Base-by-base conservation (phyloP, 306 rosid species). In the Potentilla sterilis region DNA sequence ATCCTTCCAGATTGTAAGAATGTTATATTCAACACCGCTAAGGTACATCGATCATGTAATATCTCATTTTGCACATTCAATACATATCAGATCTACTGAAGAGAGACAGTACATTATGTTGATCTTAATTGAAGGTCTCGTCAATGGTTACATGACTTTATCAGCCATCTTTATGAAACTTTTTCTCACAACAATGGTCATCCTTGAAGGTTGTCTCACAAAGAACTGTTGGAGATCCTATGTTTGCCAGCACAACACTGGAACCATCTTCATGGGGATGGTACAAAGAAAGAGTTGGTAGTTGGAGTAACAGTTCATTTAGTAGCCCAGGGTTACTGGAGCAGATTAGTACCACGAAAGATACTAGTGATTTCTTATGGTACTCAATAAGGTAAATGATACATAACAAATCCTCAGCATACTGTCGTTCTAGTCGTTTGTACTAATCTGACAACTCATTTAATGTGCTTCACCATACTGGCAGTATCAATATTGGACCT, bases 1-100 rank as follows among this genome's bases (percentile, higher is more conserved):
- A 80, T 80, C 67, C 79, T 80, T 74, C 83, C 83, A 9, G 79
- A 69, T 41, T 80, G 83, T 28, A 63, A 48, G 28, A 70, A 80
- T 59, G 76, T 41, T 46, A 75, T 63, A 59, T 68, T 75, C 41
- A 80, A 80, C 72, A 75, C 83, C 0, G 83, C 75, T 0, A 54
- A 72, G 75, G 75, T 72, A 72, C 14, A 5, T 62, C 28, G 28
- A 28, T 10, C 42, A 28, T 32, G 11, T 32, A 62, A 6, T 38
- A n/a, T 35, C 37, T 43, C 72, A 42, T 64, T 21, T 19, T 13
- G 58, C 24, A 18, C 58, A 52, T 52, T 52, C 59, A 52, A 18
- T 52, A 19, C 9, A 8, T 18, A 18, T 5, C 18, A 54, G 12
- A 57, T 57, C 35, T 9, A 57, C 35, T 57, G 64, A 21, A 57